Conservation (phyloP, 2,329 filamentous ascomycete genomes). For the Paracoccidioides lutzii region DNA sequence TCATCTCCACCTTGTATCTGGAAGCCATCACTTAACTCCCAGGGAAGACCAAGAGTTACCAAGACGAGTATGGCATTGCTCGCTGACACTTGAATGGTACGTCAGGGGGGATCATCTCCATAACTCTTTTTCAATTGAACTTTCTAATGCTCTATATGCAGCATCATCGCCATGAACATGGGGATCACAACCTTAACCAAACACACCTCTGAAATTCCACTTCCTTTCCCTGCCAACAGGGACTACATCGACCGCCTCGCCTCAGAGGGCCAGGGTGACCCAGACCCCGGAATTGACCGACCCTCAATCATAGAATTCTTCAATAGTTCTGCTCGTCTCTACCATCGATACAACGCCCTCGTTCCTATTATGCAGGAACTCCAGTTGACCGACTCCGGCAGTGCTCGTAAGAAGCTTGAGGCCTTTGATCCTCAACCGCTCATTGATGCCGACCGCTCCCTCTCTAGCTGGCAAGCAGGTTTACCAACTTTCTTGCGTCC, state of each 20-base stretch:
- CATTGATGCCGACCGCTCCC: constrained; percentile 11
- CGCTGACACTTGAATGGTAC: constrained; percentile 14
- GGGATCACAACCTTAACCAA: constrained; percentile 12
- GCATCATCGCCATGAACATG: constrained; percentile 14
- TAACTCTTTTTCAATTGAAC: neutral
- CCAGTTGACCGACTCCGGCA: constrained; percentile 8
- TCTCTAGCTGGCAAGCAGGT: constrained; percentile 16
- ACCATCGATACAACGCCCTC: constrained; percentile 14
- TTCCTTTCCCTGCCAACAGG: constrained; percentile 15
- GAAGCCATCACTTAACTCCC: constrained; percentile 9
- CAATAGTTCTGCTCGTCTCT: constrained; percentile 13
- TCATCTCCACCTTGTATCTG: constrained; percentile 11
- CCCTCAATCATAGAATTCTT: constrained; percentile 18
- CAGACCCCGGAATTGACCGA: constrained; percentile 7
- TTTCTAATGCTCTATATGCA: neutral
- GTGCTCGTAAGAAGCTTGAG: constrained; percentile 14
- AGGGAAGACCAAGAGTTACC: constrained; percentile 13
- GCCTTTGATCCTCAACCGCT: constrained; percentile 12
- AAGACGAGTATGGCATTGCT: constrained; percentile 18
- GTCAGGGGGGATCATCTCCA: neutral
- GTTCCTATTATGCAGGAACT: constrained; percentile 14
- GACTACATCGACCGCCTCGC: constrained; percentile 17
- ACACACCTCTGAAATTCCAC: constrained; percentile 11
- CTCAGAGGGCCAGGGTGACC: neutral
- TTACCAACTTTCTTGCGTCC: constrained; percentile 14